phyloP scores from a whole-genome alignment of 2,329 filamentous ascomycete genomes.

The Albifimbria verrucaria region DNA sequence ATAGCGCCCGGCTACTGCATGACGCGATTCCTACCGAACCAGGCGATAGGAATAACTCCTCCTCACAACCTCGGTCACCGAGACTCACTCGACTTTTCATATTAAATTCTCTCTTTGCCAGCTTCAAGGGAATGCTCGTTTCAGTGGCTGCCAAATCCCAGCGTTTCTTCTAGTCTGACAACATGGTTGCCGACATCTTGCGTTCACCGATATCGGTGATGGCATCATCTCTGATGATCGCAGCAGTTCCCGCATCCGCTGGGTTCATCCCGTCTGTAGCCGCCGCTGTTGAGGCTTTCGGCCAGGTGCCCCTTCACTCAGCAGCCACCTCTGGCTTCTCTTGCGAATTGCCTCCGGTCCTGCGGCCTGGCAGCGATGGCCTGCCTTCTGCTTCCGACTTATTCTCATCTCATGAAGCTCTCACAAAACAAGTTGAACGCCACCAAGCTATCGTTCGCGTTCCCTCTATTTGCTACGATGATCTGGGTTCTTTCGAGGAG shows the following conservation, averaged over 20 bases:
- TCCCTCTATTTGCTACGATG: constrained; percentile 53
- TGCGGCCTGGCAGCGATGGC: constrained; percentile 27
- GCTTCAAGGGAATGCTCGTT: too few species aligned
- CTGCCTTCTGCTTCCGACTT: constrained; percentile 27
- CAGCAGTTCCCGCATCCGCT: background rate
- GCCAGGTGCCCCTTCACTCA: constrained; percentile 16
- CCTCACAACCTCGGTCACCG: too few species aligned
- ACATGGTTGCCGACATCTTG: background rate
- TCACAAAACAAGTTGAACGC: constrained; percentile 40
- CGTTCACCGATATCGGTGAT: background rate
- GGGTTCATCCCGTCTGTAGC: background rate
- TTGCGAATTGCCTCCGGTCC: constrained; percentile 31
- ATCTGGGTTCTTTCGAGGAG: constrained; percentile 49
- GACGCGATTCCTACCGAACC: too few species aligned
- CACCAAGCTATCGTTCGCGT: constrained; percentile 54
- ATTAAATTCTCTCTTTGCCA: too few species aligned
- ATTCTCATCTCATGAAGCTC: constrained; percentile 28
- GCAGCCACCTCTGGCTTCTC: constrained; percentile 13
- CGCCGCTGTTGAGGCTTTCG: background rate
- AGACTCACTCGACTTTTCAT: too few species aligned
- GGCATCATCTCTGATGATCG: background rate
- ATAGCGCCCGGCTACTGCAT: too few species aligned
- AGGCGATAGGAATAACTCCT: too few species aligned
- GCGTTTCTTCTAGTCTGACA: too few species aligned
- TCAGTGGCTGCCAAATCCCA: too few species aligned